Percentiles rank a stretch among this genome's conserved stretches.
phyloP scores from a whole-genome alignment of 768 basidiomycete genomes.

The Gloeopeniophorella convolvens region DNA sequence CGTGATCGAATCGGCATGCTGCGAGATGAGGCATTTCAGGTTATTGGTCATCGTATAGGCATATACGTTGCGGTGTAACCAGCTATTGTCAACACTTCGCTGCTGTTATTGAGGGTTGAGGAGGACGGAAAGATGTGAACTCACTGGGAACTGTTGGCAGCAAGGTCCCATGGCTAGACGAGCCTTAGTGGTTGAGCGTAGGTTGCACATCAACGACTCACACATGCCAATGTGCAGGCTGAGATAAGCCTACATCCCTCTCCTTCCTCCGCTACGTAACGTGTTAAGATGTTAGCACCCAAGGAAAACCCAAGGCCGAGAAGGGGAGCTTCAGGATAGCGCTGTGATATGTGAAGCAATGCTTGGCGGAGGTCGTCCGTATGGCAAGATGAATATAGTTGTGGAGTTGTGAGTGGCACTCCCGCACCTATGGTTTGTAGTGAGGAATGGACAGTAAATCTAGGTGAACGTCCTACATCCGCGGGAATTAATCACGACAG shows the following conservation, averaged over 20 bases:
- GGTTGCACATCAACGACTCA: constrained; percentile 35
- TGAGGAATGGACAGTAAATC: background rate
- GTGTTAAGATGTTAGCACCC: constrained; percentile 85
- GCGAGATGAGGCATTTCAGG: constrained; percentile 49
- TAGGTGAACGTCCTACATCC: constrained; percentile 54
- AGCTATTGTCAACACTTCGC: constrained; percentile 47
- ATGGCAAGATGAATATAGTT: constrained; percentile 82
- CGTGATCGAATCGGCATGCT: constrained; percentile 42
- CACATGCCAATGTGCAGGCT: constrained; percentile 68
- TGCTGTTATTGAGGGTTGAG: constrained; percentile 1
- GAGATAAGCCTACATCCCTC: constrained; percentile 51
- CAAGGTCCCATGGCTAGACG: constrained; percentile 44
- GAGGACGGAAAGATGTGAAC: background rate
- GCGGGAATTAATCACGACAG: constrained; percentile 85
- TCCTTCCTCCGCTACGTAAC: constrained; percentile 85
- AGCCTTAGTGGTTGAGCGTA: constrained; percentile 1
- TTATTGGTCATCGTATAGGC: constrained; percentile 77
- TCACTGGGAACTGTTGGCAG: constrained; percentile 32
- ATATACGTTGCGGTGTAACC: constrained; percentile 58
- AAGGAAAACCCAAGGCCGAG: constrained; percentile 90
- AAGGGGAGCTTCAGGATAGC: constrained; percentile 74
- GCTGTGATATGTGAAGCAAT: constrained; percentile 62
- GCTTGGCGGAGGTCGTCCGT: constrained; percentile 87
- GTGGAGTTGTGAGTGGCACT: constrained; percentile 23
- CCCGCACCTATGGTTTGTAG: constrained; percentile 1